Evolutionary conservation across 1,284 basidiomycete genomes (phyloP).

Genomic region (Marasmius tenuissimus): DNA sequence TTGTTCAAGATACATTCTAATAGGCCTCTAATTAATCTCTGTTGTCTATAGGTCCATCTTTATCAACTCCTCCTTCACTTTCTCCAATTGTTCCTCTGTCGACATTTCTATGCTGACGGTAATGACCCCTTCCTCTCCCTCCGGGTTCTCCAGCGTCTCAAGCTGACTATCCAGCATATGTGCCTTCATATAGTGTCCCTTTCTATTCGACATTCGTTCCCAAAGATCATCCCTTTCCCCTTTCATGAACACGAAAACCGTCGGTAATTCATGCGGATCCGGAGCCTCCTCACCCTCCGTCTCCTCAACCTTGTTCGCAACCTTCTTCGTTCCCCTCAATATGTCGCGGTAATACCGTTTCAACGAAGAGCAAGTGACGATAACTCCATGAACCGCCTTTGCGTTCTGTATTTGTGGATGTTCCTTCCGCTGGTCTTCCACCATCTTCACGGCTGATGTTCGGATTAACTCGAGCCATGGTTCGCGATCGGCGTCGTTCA

Average conservation of each 20-base stretch:
- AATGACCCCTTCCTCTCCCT: conserved; percentile 68
- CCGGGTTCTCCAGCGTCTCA: conserved; percentile 75
- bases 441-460: conserved; percentile 54
- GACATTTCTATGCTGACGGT: conserved; percentile 58
- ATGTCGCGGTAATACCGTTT: conserved; percentile 82
- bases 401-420: conserved; percentile 14
- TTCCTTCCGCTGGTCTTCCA: conserved; percentile 37
- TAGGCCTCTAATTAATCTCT: too few species aligned
- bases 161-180: conserved; percentile 88
- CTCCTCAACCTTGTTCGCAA: conserved; percentile 26
- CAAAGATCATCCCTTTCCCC: conserved; percentile 65
- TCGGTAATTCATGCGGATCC: conserved; percentile 41
- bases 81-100: conserved; percentile 58
- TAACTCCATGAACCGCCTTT: conserved; percentile 44
- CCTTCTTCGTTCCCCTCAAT: conserved; percentile 55
- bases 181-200: conserved; percentile 89
- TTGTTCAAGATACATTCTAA: not conserved
- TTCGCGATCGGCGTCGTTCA: conserved; percentile 81
- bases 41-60: conserved; percentile 8
- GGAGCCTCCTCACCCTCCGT: conserved; percentile 24
- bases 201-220: conserved; percentile 69
- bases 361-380: conserved; percentile 88
- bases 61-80: conserved; percentile 35
- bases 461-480: conserved; percentile 87
- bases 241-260: conserved; percentile 84